Base-by-base conservation (phyloP, 2,329 filamentous ascomycete genomes). In the Exserohilum rostratum region DNA sequence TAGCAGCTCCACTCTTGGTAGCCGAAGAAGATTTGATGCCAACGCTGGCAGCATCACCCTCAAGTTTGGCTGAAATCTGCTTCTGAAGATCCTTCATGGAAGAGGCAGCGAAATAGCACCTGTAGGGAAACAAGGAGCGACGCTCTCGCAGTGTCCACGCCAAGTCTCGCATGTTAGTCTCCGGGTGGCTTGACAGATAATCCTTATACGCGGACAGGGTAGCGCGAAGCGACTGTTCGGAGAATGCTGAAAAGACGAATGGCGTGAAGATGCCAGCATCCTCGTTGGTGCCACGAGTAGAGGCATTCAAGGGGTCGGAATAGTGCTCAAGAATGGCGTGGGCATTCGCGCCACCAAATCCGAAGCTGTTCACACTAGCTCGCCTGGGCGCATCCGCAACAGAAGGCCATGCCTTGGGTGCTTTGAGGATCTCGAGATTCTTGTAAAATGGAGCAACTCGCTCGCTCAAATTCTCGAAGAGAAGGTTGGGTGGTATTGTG, bases 401-500 rank as follows among this genome's bases (percentile, higher is more conserved):
- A 1, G 20, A 18, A 7, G 63, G 65, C 66, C 66, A 67, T 2
- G 49, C 15, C 1, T 15, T 30, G 4, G 44, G 10, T 15, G 27
- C 6, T 0, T 51, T 60, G 1, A 49, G 55, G 3, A 69, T 38
- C 2, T 35, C 20, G 2, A 69, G 40, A 10, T 64, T 6, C 1
- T 30, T 18, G 18, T 58, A 62, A 15, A 61, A 2, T 69, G 67
- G 33, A 72, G 76, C 17, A 70, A 68, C 27, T 3, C n/a, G 15
- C 1, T 70, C 66, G 18, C 72, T 77, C n/a, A 72, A 69, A 18
- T 68, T 54, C 9, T 59, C 27, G 51, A 76, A 68, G n/a, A 67
- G 67, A 35, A 76, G 49, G 18, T 75, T 25, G 22, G 22, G 22
- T 25, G 22, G 22, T 25, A 25, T 25, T 7, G 22, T 25, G 22